A percentile compares a stretch with the other conserved stretches of the same genome.
Evolutionary conservation across 768 basidiomycete species (phyloP).

Genomic region (Lactarius sp.): DNA sequence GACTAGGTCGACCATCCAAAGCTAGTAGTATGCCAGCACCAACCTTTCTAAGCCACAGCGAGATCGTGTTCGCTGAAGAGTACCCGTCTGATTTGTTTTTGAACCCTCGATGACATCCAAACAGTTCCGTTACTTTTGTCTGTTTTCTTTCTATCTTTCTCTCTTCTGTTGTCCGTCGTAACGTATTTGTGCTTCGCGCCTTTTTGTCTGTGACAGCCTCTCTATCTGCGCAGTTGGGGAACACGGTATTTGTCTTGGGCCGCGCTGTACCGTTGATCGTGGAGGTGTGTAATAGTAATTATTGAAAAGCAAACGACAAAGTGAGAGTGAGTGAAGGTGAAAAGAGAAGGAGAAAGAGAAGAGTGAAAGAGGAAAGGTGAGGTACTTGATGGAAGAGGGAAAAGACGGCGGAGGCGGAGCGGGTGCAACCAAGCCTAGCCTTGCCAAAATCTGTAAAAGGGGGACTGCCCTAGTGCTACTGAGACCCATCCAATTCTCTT

Average conservation of each 20-base stretch:
- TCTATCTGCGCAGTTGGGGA: conserved; percentile 20
- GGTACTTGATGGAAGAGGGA: not conserved
- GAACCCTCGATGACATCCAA: conserved; percentile 16
- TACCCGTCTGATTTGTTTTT: conserved; percentile 18
- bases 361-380: not conserved
- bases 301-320: conserved; percentile 10
- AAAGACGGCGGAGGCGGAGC: not conserved
- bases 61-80: conserved; percentile 7
- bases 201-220: conserved; percentile 19
- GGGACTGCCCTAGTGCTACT: no score
- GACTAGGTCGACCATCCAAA: conserved; percentile 31
- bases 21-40: conserved; percentile 5
- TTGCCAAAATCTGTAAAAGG: conserved; percentile 4
- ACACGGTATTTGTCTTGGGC: conserved; percentile 15
- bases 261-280: conserved; percentile 10
- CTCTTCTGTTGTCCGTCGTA: conserved; percentile 20
- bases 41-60: not conserved
- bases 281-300: conserved; percentile 24
- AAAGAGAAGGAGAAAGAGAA: not conserved
- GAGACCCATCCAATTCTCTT: not conserved
- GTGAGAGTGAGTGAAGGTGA: not conserved
- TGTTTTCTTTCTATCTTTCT: not conserved
- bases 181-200: conserved; percentile 20
- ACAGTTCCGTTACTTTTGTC: conserved; percentile 7
- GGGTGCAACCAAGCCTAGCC: not conserved